Base-by-base conservation (phyloP, 2,329 filamentous ascomycete species). In the Aureobasidium subglaciale region DNA sequence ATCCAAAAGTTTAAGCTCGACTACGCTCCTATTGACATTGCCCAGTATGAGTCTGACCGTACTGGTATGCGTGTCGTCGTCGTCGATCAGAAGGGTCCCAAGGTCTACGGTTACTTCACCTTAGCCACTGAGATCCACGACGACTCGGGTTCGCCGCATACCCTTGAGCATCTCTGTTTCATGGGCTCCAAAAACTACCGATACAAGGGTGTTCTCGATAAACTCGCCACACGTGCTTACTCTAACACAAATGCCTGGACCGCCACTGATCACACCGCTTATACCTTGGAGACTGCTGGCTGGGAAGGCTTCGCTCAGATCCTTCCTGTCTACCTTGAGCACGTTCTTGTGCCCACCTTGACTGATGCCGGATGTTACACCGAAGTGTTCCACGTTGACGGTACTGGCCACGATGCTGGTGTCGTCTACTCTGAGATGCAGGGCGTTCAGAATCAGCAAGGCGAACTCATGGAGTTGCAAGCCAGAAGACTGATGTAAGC, bases 281-380 rank as follows among this genome's bases (percentile, higher is more conserved):
- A 99, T 71, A 96, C 90, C 0, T 78, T 99, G 15, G 89, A 96
- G 65, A 93, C 90, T 10, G 93, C 93, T 22, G 93, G 93, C 2
- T 99, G 93, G 92, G 90, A 95, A 64, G 92, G 92, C 8, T 99
- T 99, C 67, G 86, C 91, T 1, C 89, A 95, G 69, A 95, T 97
- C 56, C 75, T 99, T 16, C 93, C 93, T 0, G 85, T 97, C 37
- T 99, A 99, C 63, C 80, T 99, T 1, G 95, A 99, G 70, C 93
- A 99, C 73, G 80, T 99, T 29, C 82, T 99, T 59, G 76, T 95
- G 8, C 93, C 93, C 0, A 96, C 90, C 7, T 77, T 99, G 59
- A 97, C 91, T 1, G 92, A 99, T 70, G 87, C 91, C 56, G 90
- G 84, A 10, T 96, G 95, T 68, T 86, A 92, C 61, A 99, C 93